These are phyloP conservation scores for Penicillium parvum DNA, from an alignment of 495 filamentous ascomycete species.

Conservation along the genomic window DNA sequence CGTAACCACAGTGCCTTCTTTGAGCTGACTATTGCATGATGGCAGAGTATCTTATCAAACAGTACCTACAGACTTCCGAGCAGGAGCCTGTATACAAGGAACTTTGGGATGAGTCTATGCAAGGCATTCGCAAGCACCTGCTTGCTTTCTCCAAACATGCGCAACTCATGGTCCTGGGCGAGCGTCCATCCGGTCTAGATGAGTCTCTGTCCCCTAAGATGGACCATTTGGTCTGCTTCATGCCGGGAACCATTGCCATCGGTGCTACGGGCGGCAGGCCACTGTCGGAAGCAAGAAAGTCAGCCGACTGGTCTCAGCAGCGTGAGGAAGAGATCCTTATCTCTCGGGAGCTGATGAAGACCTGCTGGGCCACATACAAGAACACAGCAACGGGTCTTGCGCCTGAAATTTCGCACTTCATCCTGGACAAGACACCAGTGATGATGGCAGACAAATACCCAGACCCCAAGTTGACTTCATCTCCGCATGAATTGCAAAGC, in stretches of 20 bases:
- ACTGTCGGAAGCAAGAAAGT: slow-evolving; percentile 67
- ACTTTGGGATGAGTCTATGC: slow-evolving; percentile 86
- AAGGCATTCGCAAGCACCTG: slow-evolving; percentile 85
- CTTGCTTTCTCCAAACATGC: slow-evolving; percentile 79
- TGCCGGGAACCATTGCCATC: slow-evolving; percentile 92
- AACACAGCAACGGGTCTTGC: slow-evolving; percentile 83
- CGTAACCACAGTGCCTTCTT: too few relatives aligned
- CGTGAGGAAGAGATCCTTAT: slow-evolving; percentile 84
- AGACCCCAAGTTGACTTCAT: slow-evolving; percentile 20
- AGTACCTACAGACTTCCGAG: slow-evolving; percentile 87
- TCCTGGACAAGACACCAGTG: slow-evolving; percentile 52
- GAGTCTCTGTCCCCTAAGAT: slow-evolving; percentile 74
- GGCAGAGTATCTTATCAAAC: slow-evolving; percentile 89
- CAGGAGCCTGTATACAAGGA: slow-evolving; percentile 82
- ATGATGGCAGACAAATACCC: slow-evolving; percentile 42
- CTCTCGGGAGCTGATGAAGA: slow-evolving; percentile 86
- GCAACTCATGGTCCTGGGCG: slow-evolving; percentile 78
- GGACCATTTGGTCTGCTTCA: slow-evolving; percentile 97
- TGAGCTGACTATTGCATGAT: slow-evolving; percentile 1
- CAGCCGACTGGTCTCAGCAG: slow-evolving; percentile 64
- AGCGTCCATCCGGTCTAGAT: slow-evolving; percentile 72
- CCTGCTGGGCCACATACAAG: slow-evolving; percentile 96
- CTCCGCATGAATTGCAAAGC: slow-evolving; percentile 26
- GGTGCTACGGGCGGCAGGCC: slow-evolving; percentile 75
- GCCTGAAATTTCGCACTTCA: slow-evolving; percentile 87